Base-by-base conservation (phyloP, 805 yeast species). In the Lipomyces yamadae region DNA sequence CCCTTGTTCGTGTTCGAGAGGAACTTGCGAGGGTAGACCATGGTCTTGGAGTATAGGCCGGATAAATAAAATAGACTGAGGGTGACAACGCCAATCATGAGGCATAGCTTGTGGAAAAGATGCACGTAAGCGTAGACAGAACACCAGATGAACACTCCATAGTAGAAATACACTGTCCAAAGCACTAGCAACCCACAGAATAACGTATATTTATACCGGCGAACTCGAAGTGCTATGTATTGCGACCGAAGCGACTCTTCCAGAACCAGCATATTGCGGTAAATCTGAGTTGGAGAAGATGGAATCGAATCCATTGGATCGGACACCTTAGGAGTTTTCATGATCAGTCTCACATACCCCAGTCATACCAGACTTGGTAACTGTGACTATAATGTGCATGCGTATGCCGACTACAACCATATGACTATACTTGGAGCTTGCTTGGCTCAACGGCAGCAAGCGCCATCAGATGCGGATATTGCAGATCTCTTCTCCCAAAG, bases 211-310 rank as follows among this genome's bases (percentile, higher is more conserved):
- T 87, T 86, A 55, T 87, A 78, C 70, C 96, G 82, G 66, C 92
- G 79, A 6, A 84, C 79, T 62, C 86, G 84, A 75, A 92, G 93
- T 62, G 86, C 88, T n/a, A 83, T 80, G 58, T 88, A 90, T 78
- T 94, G 98, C 67, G 85, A 87, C 52, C 98, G 83, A 60, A 95
- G 80, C 63, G 91, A 87, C 74, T 93, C 97, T 77, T 94, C 99
- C 62, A 93, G 77, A 15, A 94, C 89, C 58, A 94, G 80, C 71
- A 95, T 78, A 76, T 94, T 92, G 58, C 96, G 84, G 76, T 88
- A 91, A 15, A 92, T 87, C 80, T 89, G 76, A 4, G 79, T 75
- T 32, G 85, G 77, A 5, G 74, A 59, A 3, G 71, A 65, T 37
- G 71, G 71, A 24, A 66, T 66, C 18, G 71, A 61, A 61, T 64